Base-by-base conservation (phyloP, 495 filamentous ascomycete species). In the Penicillium malachiteum region DNA sequence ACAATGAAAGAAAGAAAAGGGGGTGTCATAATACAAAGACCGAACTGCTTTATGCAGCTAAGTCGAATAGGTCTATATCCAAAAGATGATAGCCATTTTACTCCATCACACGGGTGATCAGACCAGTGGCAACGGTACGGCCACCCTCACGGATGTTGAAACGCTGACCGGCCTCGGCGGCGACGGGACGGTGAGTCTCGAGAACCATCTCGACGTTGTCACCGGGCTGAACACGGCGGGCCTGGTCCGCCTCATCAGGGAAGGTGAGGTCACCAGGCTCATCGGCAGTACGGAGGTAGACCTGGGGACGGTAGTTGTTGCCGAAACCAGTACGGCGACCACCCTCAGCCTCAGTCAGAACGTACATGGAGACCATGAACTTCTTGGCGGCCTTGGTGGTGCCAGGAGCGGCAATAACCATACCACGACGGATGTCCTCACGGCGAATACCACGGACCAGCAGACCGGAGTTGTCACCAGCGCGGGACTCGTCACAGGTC, bases 161-260 rank as follows among this genome's bases (percentile, higher is more conserved):
- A 50, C 94, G 87, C 81, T 94, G 88, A 59, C 93, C 92, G 48
- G 81, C 72, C 76, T 97, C 95, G 49, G 96, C 67, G 52, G 92
- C 94, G 60, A 95, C 75, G 45, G 95, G 91, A 65, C 85, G 75
- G 77, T 88, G 79, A 58, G 95, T 85, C 57, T 83, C 78, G 75
- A 88, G 88, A 56, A 89, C 73, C 90, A 98, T 94, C 84, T 97
- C 95, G 60, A 94, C 86, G 78, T 98, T 98, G 83, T 98, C 94
- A 68, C 94, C 94, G 50, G 94, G 94, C 90, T 94, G 92, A 70
- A 96, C 87, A 77, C 92, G 86, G 75, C 85, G 88, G 66, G 73
- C 75, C 52, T 81, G 72, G 64, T 90, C 84, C n/a, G n/a, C n/a
- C 50, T 87, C 91, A 54, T 89, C 91, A 51, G 90, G 89, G 87